phyloP scores from a whole-genome alignment of 2,329 filamentous ascomycete species.

The Aspergillus ustus region DNA sequence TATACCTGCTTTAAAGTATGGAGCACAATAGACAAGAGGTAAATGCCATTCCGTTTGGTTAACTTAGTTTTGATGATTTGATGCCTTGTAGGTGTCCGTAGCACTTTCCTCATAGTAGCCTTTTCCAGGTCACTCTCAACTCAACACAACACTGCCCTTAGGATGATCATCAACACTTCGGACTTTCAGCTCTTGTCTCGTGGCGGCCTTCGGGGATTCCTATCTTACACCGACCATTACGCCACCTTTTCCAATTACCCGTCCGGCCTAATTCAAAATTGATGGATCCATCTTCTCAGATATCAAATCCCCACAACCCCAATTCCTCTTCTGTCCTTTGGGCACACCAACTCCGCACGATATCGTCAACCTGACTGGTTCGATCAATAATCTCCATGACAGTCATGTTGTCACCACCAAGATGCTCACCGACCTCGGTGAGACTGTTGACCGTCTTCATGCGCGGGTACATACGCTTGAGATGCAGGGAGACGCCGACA shows the following conservation, averaged over 20 bases:
- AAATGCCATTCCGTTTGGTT: conserved; percentile 36
- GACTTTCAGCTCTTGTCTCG: too few relatives aligned
- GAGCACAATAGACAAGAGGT: conserved; percentile 39
- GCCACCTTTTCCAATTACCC: background rate
- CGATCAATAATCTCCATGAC: conserved; percentile 29
- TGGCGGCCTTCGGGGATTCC: too few relatives aligned
- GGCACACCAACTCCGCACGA: conserved; percentile 47
- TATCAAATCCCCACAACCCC: conserved; percentile 9
- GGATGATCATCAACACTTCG: background rate
- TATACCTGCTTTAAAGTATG: conserved; percentile 33
- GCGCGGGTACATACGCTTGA: background rate
- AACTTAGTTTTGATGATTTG: background rate
- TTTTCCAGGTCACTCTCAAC: background rate
- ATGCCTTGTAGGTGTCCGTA: background rate
- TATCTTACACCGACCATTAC: too few relatives aligned
- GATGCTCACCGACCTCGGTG: conserved; percentile 12
- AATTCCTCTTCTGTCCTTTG: conserved; percentile 38
- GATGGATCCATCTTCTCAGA: background rate
- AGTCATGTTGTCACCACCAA: conserved; percentile 16
- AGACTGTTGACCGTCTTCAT: conserved; percentile 8
- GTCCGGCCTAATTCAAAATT: background rate
- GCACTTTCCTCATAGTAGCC: background rate
- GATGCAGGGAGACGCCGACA: background rate
- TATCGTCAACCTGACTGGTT: conserved; percentile 36
- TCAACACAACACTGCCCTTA: background rate